Conservation (phyloP, 1,284 basidiomycete species). For the Puccinia brachypodii region DNA sequence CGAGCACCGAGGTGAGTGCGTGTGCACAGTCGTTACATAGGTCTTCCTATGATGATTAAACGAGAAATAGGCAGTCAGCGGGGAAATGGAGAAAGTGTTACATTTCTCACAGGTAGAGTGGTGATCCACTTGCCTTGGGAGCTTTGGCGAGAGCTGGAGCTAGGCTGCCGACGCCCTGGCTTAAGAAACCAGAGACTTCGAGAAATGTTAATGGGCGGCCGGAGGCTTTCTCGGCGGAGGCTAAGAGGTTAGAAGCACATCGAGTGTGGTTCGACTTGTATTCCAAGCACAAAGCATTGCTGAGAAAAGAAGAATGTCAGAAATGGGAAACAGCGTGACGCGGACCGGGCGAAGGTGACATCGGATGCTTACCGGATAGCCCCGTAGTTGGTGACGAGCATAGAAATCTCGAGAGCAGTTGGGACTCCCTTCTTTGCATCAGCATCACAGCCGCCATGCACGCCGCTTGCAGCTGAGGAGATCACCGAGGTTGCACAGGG, state of each 20-base stretch:
- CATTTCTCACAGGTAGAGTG: neutral
- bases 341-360: neutral
- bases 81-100: no score
- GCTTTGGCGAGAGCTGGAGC: neutral
- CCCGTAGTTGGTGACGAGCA: neutral
- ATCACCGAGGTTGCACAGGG: constrained; percentile 6
- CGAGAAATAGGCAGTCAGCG: no score
- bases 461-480: neutral
- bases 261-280: constrained; percentile 22
- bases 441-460: constrained; percentile 8
- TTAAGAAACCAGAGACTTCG: neutral
- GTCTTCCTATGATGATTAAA: neutral
- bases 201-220: constrained; percentile 1
- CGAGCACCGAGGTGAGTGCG: neutral
- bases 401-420: constrained; percentile 5
- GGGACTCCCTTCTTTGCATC: constrained; percentile 34
- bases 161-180: constrained; percentile 6
- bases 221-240: neutral
- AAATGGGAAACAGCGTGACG: neutral
- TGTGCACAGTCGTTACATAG: constrained; percentile 28
- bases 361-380: constrained; percentile 14
- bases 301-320: neutral
- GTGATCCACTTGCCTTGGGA: constrained; percentile 1
- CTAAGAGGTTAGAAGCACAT: constrained; percentile 15
- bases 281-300: constrained; percentile 4